Percentiles rank a stretch among this genome's conserved stretches.
Evolutionary conservation across 2,329 filamentous ascomycete species (phyloP).

Genomic region (Calonectria hongkongensis): DNA sequence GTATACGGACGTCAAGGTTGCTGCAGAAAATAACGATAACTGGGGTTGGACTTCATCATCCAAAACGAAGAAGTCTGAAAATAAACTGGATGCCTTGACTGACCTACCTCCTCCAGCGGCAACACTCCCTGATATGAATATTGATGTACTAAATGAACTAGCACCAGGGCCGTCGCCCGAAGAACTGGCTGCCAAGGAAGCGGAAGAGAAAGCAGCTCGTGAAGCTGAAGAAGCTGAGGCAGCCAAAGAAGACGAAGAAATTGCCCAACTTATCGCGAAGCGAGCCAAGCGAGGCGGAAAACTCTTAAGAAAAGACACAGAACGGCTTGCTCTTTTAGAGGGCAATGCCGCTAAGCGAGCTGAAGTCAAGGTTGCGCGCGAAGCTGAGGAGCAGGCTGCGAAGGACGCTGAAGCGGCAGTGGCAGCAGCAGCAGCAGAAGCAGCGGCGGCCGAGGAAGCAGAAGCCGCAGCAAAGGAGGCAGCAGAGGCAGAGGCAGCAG

Average conservation of each 20-base stretch:
- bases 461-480: slow-evolving; percentile 44
- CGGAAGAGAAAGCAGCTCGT: slow-evolving; percentile 46
- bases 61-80: slow-evolving; percentile 67
- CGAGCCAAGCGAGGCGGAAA: slow-evolving; percentile 51
- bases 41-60: slow-evolving; percentile 66
- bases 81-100: slow-evolving; percentile 61
- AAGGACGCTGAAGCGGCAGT: slow-evolving; percentile 47
- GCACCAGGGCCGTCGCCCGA: slow-evolving; percentile 57
- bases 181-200: slow-evolving; percentile 43
- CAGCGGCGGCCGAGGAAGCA: slow-evolving; percentile 57
- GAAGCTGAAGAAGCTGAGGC: slow-evolving; percentile 59
- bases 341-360: slow-evolving; percentile 43
- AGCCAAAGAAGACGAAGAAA: slow-evolving; percentile 50
- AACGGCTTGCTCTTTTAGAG: slow-evolving; percentile 48
- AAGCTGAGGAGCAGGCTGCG: slow-evolving; percentile 46
- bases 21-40: slow-evolving; percentile 65
- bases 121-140: slow-evolving; percentile 68
- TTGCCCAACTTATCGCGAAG: slow-evolving; percentile 44
- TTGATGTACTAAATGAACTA: slow-evolving; percentile 62
- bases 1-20: slow-evolving; percentile 64
- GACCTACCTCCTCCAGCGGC: slow-evolving; percentile 68
- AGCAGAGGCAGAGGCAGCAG: slow-evolving; percentile 41
- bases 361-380: slow-evolving; percentile 41
- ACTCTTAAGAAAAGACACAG: slow-evolving; percentile 48
- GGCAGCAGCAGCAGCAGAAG: slow-evolving; percentile 47